Evolutionary conservation across 139 green algal species (phyloP).

Genomic region (Raphidocelis subcapitata): DNA sequence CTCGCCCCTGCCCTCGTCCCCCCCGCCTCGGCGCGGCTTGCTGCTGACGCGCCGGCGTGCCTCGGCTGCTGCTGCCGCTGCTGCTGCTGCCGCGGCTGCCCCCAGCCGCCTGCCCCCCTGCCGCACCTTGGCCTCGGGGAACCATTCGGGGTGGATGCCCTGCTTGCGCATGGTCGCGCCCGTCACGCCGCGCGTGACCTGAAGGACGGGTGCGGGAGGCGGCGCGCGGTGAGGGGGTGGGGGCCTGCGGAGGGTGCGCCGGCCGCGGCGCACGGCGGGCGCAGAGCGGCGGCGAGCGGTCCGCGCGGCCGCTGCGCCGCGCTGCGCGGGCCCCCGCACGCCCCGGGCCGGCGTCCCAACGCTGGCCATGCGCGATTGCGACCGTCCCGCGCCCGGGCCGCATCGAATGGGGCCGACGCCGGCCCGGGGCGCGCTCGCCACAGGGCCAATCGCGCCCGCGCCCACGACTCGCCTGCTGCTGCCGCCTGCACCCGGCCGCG

Average conservation of each 20-base stretch:
- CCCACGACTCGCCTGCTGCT: conserved; percentile 10
- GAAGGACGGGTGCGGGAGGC: neutral
- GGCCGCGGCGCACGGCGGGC: no score
- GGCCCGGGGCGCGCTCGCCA: no score
- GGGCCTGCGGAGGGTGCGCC: conserved; percentile 10
- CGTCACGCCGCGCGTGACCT: conserved; percentile 30
- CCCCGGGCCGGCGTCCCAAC: neutral
- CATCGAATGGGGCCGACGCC: no score
- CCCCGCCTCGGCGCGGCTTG: no score
- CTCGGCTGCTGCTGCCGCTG: neutral
- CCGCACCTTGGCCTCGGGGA: conserved; percentile 52
- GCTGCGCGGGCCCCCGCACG: neutral
- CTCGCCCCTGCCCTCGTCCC: neutral
- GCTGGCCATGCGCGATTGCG: no score
- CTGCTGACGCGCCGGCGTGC: no score
- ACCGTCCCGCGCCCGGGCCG: no score
- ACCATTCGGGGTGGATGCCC: conserved; percentile 73
- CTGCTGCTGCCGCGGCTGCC: neutral
- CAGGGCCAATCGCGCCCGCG: no score
- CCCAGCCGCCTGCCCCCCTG: no score
- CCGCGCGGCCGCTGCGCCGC: neutral
- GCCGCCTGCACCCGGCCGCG: conserved; percentile 23
- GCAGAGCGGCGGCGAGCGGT: no score
- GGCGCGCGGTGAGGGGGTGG: conserved; percentile 3
- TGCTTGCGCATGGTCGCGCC: conserved; percentile 65